These are phyloP conservation scores for Tardiomyces digboiensis DNA, from an alignment of 1,139 yeast species.

Conservation along the genomic window DNA sequence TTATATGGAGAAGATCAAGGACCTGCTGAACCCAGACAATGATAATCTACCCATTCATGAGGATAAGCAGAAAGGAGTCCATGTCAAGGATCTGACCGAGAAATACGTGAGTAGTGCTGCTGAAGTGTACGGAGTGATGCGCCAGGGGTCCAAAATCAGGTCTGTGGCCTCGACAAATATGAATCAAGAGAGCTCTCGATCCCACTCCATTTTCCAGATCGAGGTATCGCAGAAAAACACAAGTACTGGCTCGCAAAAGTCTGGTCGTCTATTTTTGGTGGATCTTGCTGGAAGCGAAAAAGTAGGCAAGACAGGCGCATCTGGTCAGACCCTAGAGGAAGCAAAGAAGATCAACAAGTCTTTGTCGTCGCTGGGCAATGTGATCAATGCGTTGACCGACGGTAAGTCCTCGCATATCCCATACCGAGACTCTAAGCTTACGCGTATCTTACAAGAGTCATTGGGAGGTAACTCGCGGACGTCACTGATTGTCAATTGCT, in stretches of 20 bases:
- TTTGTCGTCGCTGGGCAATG: constrained; percentile 84
- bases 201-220: constrained; percentile 64
- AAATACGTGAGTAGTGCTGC: constrained; percentile 47
- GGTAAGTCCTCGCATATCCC: constrained; percentile 36
- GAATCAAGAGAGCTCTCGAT: constrained; percentile 70
- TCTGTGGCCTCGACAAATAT: constrained; percentile 76
- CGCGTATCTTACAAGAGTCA: constrained; percentile 77
- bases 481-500: constrained; percentile 85
- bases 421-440: constrained; percentile 52
- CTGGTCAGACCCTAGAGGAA: constrained; percentile 75
- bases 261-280: constrained; percentile 46
- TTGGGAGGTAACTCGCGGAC: constrained; percentile 84
- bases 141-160: constrained; percentile 46
- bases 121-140: constrained; percentile 50
- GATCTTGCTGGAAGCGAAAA: constrained; percentile 92
- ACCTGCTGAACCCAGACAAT: constrained; percentile 40
- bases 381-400: constrained; percentile 59
- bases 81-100: constrained; percentile 59
- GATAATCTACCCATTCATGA: constrained; percentile 50
- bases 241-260: constrained; percentile 34
- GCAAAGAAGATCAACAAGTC: constrained; percentile 90
- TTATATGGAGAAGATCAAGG: constrained; percentile 74
- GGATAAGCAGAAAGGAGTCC: constrained; percentile 51
- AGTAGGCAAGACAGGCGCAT: constrained; percentile 45
- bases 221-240: constrained; percentile 46